Evolutionary conservation across 169 alveolate genomes (phyloP).

Genomic region (Plasmodium ovale): DNA sequence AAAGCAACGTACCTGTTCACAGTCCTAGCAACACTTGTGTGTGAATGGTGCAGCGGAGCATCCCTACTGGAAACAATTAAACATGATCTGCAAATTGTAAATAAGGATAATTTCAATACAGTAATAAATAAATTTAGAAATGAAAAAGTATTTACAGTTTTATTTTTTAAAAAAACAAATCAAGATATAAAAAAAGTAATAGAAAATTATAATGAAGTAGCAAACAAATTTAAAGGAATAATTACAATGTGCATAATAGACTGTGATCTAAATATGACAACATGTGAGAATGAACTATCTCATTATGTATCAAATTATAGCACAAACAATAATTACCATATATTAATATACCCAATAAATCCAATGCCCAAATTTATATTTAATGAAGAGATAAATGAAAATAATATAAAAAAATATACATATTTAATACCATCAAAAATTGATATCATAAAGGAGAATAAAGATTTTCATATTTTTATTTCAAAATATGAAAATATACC

Average conservation of each 20-base stretch:
- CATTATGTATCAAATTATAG: slow-evolving; percentile 71
- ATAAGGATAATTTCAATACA: slow-evolving; percentile 80
- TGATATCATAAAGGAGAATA: slow-evolving; percentile 77
- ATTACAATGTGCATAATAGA: slow-evolving; percentile 79
- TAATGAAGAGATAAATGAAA: slow-evolving; percentile 68
- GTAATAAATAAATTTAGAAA: slow-evolving; percentile 82
- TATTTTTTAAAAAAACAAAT: slow-evolving; percentile 81
- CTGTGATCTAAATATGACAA: slow-evolving; percentile 75
- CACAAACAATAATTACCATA: slow-evolving; percentile 77
- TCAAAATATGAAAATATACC: slow-evolving; percentile 84
- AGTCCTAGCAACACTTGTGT: no score
- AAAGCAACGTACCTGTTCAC: no score
- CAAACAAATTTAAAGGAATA: slow-evolving; percentile 82
- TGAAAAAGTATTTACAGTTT: slow-evolving; percentile 79
- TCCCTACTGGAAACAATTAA: slow-evolving; percentile 83
- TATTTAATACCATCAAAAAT: slow-evolving; percentile 82
- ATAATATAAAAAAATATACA: slow-evolving; percentile 56
- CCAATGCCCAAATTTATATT: slow-evolving; percentile 84
- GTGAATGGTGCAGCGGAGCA: slow-evolving; percentile 12
- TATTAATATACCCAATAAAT: slow-evolving; percentile 80
- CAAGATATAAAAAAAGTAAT: slow-evolving; percentile 78
- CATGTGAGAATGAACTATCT: slow-evolving; percentile 79
- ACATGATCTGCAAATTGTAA: slow-evolving; percentile 85
- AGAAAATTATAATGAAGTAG: slow-evolving; percentile 79
- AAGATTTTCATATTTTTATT: slow-evolving; percentile 80